phyloP scores from a whole-genome alignment of 768 basidiomycete species.

The Rubroboletus pulcherrimus region DNA sequence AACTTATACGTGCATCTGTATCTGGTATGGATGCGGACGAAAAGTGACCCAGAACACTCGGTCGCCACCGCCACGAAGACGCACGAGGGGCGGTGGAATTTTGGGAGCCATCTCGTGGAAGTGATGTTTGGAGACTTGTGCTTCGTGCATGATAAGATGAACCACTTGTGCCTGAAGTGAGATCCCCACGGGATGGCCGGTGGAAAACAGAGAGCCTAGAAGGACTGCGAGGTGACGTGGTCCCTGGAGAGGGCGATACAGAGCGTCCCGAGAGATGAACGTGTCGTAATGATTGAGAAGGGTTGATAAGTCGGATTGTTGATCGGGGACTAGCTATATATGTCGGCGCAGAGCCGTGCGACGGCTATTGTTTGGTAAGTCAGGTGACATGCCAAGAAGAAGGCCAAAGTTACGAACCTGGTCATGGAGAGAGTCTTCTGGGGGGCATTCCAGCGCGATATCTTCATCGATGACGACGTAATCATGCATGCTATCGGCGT shows the following conservation, averaged over 20 bases:
- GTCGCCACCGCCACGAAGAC: slow-evolving; percentile 51
- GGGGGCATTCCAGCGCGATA: slow-evolving; percentile 25
- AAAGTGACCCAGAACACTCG: slow-evolving; percentile 64
- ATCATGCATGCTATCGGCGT: slow-evolving; percentile 34
- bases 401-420: slow-evolving; percentile 27
- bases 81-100: slow-evolving; percentile 6
- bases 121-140: slow-evolving; percentile 46
- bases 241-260: slow-evolving; percentile 38
- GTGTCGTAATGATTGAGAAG: slow-evolving; percentile 39
- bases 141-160: slow-evolving; percentile 43
- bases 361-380: slow-evolving; percentile 20
- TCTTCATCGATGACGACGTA: slow-evolving; percentile 40
- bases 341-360: slow-evolving; percentile 19
- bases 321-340: slow-evolving; percentile 30
- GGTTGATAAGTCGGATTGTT: slow-evolving; percentile 34
- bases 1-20: slow-evolving; percentile 38
- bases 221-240: slow-evolving; percentile 32
- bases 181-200: slow-evolving; percentile 28
- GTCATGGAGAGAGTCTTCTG: slow-evolving; percentile 11
- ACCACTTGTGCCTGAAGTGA: slow-evolving; percentile 26
- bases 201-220: slow-evolving; percentile 45
- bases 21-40: slow-evolving; percentile 45
- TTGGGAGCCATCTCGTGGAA: slow-evolving; percentile 16
- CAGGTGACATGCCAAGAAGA: slow-evolving; percentile 20
- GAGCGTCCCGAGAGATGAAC: slow-evolving; percentile 41